phyloP scores from a whole-genome alignment of 1,284 basidiomycete genomes.

The Porogramme epimiltina region DNA sequence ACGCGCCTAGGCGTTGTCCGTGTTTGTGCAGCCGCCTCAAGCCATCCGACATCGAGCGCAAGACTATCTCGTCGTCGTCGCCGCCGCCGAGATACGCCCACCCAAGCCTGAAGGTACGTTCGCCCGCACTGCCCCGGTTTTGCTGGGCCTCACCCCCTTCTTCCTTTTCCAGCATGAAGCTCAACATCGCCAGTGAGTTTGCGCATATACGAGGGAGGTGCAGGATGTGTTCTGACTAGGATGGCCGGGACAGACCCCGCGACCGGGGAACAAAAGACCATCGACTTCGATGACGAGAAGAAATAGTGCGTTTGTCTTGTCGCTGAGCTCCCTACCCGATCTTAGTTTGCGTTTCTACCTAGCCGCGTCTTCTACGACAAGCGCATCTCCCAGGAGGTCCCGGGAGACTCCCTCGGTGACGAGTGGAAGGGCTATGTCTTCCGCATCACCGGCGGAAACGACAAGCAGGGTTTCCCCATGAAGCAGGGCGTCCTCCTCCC shows the following conservation, averaged over 20 bases:
- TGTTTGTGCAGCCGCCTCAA: constrained; percentile 28
- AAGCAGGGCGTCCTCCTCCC: constrained; percentile 98
- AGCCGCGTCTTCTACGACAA: constrained; percentile 96
- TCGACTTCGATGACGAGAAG: constrained; percentile 94
- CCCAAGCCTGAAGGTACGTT: constrained; percentile 30
- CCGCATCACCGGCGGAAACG: constrained; percentile 96
- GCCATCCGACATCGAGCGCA: constrained; percentile 35
- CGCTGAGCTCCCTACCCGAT: not conserved
- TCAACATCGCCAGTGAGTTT: constrained; percentile 92
- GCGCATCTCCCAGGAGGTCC: constrained; percentile 95
- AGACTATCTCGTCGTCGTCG: constrained; percentile 37
- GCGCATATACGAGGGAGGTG: constrained; percentile 1
- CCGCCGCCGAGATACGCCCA: constrained; percentile 39
- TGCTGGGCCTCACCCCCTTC: constrained; percentile 17
- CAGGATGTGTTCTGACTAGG: constrained; percentile 16
- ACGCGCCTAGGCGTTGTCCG: constrained; percentile 24
- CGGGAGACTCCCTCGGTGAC: constrained; percentile 89
- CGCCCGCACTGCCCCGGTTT: not conserved
- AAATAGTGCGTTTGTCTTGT: constrained; percentile 60
- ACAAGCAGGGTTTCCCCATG: constrained; percentile 98
- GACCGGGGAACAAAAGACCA: constrained; percentile 95
- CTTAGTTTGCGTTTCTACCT: constrained; percentile 2
- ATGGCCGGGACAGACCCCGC: constrained; percentile 68
- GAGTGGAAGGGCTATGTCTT: constrained; percentile 98
- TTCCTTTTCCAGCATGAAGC: constrained; percentile 71